Base-by-base conservation (phyloP, 768 basidiomycete species). In the Boletus reticuloceps region DNA sequence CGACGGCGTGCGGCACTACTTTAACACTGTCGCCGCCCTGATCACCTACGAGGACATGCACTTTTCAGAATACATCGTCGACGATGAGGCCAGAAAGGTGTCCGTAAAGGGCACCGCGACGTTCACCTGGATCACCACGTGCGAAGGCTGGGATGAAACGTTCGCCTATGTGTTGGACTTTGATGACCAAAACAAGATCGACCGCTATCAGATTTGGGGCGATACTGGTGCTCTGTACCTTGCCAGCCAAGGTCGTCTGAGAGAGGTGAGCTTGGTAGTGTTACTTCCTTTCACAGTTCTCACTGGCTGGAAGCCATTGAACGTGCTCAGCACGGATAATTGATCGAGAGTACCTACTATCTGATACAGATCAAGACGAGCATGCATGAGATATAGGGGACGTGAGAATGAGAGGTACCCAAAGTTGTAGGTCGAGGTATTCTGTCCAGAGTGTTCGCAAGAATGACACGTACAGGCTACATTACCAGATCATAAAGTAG, bases 171-270 rank as follows among this genome's bases (percentile, higher is more conserved):
- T 79, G 17, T 67, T 87, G 57, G 82, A 82, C 64, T 86, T 86
- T 63, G 84, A 85, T 51, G 74, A 80, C 22, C 75, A 78, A 29
- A 63, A 69, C 51, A 85, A 80, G 67, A 72, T 88, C n/a, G 72
- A 72, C 22, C 72, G 76, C 41, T 85, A 84, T 74, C 80, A 87
- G 62, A 77, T 87, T 3, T 88, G 85, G 85, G 83, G 82, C 12
- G 86, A 88, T 67, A 81, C 84, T 8, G 85, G 83, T 12, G 80
- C 84, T 6, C 78, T 82, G 11, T 84, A 83, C 67, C 74, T 86
- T 14, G 85, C 84, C 6, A 75, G 80, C 38, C 72, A 67, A 22
- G 83, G 84, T n/a, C 61, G 72, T 63, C 65, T 84, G 34, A 17
- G 27, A 34, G 25, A 58, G 45, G 64, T 64, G 50, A 52, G 54